Conservation (phyloP, 305 asterid genomes). For the Fraxinus nigra region DNA sequence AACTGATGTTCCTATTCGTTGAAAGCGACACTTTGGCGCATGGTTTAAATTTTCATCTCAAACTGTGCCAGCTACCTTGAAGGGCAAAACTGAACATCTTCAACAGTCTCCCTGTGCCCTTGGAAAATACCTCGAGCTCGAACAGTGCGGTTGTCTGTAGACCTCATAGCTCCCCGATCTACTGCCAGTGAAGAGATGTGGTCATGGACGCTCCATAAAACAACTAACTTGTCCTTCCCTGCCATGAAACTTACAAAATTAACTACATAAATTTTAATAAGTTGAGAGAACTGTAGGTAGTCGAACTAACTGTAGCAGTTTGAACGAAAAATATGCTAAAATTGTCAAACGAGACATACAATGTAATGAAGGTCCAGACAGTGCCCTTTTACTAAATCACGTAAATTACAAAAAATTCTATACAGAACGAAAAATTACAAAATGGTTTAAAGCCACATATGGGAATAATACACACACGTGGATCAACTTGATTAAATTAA, state of each 20-base stretch:
- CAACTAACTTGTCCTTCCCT: constrained; percentile 54
- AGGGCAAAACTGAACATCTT: constrained; percentile 61
- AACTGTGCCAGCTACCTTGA: constrained; percentile 34
- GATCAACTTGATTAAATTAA: neutral
- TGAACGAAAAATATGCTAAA: neutral
- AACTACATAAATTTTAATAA: neutral
- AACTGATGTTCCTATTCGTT: neutral
- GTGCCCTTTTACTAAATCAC: neutral
- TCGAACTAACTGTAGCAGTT: neutral
- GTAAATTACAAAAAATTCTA: neutral
- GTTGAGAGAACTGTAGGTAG: neutral
- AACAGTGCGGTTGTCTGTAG: constrained; percentile 30
- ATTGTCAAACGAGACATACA: neutral
- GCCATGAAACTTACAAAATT: constrained; percentile 9
- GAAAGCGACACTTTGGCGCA: neutral
- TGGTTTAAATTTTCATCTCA: neutral
- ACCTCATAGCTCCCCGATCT: constrained; percentile 32
- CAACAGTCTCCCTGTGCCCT: constrained; percentile 56
- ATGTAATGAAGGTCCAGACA: neutral
- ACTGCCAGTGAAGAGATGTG: constrained; percentile 43
- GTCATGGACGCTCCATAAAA: constrained; percentile 52
- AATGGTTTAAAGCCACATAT: neutral
- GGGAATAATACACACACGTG: neutral
- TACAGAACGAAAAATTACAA: neutral
- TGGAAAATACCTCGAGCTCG: constrained; percentile 44